A percentile compares a stretch with the other conserved stretches of the same genome.
phyloP scores from a whole-genome alignment of 1,139 yeast genomes.

The Nakaseomyces bracarensis region DNA sequence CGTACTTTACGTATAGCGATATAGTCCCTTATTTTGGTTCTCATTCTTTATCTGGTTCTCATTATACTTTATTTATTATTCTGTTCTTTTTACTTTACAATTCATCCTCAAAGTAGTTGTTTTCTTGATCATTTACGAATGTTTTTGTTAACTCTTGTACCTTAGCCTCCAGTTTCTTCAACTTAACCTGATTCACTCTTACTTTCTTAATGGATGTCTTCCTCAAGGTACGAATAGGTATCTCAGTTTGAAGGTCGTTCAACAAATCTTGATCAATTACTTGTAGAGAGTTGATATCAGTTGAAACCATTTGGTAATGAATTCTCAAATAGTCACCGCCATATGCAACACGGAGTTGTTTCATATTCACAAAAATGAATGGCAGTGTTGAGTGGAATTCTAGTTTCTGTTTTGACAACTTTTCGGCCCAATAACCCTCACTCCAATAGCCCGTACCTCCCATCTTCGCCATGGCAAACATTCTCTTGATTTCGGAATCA shows the following conservation, averaged over 20 bases:
- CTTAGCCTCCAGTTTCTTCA: background rate
- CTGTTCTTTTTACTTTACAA: background rate
- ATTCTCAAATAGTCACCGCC: slow-evolving; percentile 77
- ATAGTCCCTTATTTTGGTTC: background rate
- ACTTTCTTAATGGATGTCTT: background rate
- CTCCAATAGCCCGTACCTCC: slow-evolving; percentile 91
- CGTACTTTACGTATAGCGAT: no score
- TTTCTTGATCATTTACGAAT: background rate
- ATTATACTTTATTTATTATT: background rate
- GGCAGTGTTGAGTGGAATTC: slow-evolving; percentile 77
- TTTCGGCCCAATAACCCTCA: slow-evolving; percentile 77
- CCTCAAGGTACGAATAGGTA: slow-evolving; percentile 17
- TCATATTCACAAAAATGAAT: slow-evolving; percentile 69
- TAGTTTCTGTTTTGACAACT: slow-evolving; percentile 45
- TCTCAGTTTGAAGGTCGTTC: slow-evolving; percentile 61
- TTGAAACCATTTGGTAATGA: slow-evolving; percentile 78
- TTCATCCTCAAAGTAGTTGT: slow-evolving; percentile 1
- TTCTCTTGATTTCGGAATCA: slow-evolving; percentile 5
- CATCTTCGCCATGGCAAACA: slow-evolving; percentile 43
- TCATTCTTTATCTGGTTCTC: no score
- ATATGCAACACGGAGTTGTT: slow-evolving; percentile 49
- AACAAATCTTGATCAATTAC: slow-evolving; percentile 90
- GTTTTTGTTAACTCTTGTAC: background rate
- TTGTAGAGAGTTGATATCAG: slow-evolving; percentile 69
- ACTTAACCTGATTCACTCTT: background rate